Evolutionary conservation across 768 basidiomycete genomes (phyloP), one percentile per base, ranked within the genome.

Genomic region (Krasilnikovozyma curviuscula): DNA sequence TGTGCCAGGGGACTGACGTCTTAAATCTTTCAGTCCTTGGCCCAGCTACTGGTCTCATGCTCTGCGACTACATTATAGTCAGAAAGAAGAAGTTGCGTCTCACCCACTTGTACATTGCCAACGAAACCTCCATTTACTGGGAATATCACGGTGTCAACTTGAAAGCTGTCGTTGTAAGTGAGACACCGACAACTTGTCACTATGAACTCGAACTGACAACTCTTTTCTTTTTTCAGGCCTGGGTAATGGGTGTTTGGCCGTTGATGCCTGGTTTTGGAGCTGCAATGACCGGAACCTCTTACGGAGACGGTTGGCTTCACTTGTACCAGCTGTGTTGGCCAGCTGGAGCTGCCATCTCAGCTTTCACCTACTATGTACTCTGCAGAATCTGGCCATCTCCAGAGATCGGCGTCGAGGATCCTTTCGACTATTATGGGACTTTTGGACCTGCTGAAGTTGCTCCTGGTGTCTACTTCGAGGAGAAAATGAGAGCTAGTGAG

Each of bases 401-500:
- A 5, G 35, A 46, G 7, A 6, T 48, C 18, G 50, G 49, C 24
- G 56, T 54, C 27, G 47, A 55, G 6, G 57, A 59, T 38, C 55
- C 49, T 1, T 50, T 50, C 35, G 57, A 59, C 41, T 30, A 50
- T 18, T 59, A 50, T 33, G 57, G 57, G 10, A 59, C 57, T 32
- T 59, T 59, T 29, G 57, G 57, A 2, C 39, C 39, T 13, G 39
- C 39, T 14, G 39, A 40, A 25, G 16, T n/a, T n/a, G n/a, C n/a
- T n/a, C n/a, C n/a, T n/a, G n/a, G n/a, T n/a, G n/a, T n/a, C n/a
- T n/a, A n/a, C n/a, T n/a, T n/a, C n/a, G n/a, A n/a, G n/a, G n/a
- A n/a, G n/a, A n/a, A n/a, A n/a, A n/a, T n/a, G n/a, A n/a, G n/a
- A n/a, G n/a, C n/a, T n/a, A n/a, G n/a, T n/a, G n/a, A n/a, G n/a